Percentiles rank a stretch among this genome's conserved stretches.
phyloP scores from a whole-genome alignment of 148 eudicot species.

The Heliamphora exappendiculata region DNA sequence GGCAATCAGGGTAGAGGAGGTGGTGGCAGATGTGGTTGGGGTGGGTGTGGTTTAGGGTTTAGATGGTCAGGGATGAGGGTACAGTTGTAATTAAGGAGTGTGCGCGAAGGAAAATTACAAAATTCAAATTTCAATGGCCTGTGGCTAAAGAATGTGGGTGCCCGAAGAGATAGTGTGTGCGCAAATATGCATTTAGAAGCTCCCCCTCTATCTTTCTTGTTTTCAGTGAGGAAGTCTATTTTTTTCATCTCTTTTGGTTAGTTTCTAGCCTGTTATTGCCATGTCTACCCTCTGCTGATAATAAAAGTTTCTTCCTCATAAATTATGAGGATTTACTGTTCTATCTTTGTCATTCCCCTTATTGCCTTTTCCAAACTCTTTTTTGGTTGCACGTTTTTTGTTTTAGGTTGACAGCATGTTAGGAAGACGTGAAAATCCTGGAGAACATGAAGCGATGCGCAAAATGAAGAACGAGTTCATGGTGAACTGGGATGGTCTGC shows the following conservation, averaged over 20 bases:
- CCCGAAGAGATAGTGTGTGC: too few species aligned
- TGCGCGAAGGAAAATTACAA: too few species aligned
- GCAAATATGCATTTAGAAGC: too few species aligned
- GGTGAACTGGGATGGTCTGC: conserved; percentile 96
- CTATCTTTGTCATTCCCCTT: background rate
- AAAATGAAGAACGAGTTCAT: conserved; percentile 98
- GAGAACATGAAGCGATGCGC: conserved; percentile 98
- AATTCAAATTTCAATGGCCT: too few species aligned
- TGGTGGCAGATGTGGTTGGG: too few species aligned
- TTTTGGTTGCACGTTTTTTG: background rate
- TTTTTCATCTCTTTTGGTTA: background rate
- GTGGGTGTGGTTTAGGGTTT: too few species aligned
- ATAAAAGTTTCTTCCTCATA: background rate
- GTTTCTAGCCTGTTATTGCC: background rate
- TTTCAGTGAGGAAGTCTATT: background rate
- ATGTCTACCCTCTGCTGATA: background rate
- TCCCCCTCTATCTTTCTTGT: background rate
- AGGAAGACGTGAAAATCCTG: conserved; percentile 94
- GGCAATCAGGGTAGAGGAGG: too few species aligned
- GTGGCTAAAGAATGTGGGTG: too few species aligned
- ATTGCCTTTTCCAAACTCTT: background rate
- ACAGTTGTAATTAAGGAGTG: too few species aligned
- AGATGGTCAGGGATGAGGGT: too few species aligned
- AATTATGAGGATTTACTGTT: background rate
- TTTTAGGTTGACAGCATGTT: conserved; percentile 91